phyloP scores from a whole-genome alignment of 352 stramenopile species.

The Thalassiosira mediterranea region DNA sequence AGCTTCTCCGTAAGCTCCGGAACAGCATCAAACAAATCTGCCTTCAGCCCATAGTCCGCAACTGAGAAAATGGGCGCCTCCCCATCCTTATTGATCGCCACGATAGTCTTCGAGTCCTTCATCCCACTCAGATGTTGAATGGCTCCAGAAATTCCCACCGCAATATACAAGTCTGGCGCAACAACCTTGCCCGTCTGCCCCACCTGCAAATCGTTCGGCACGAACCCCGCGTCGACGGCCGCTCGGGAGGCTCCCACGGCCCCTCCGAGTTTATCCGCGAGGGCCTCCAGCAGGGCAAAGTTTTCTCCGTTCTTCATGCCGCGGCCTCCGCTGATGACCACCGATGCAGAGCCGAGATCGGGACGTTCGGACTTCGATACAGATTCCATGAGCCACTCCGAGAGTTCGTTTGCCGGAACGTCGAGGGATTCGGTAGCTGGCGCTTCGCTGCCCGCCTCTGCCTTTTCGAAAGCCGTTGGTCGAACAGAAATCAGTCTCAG shows the following conservation, averaged over 20 bases:
- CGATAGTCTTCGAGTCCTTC: conserved; percentile 99
- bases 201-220: conserved; percentile 98
- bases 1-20: conserved; percentile 98
- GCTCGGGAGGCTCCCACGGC: conserved; percentile 96
- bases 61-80: conserved; percentile 99
- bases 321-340: conserved; percentile 95
- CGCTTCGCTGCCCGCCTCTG: conserved; percentile 81
- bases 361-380: conserved; percentile 94
- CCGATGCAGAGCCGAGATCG: conserved; percentile 91
- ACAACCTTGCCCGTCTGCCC: conserved; percentile 99
- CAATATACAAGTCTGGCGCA: conserved; percentile 96
- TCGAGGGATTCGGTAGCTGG: conserved; percentile 29
- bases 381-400: conserved; percentile 91
- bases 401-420: conserved; percentile 34
- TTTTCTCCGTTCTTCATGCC: conserved; percentile 98
- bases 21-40: conserved; percentile 96
- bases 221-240: conserved; percentile 97
- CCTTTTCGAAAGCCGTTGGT: conserved; percentile 97
- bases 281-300: conserved; percentile 96
- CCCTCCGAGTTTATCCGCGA: conserved; percentile 97
- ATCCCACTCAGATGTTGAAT: conserved; percentile 99
- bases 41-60: conserved; percentile 98
- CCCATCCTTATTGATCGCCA: conserved; percentile 99
- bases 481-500: conserved; percentile 96
- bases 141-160: conserved; percentile 95